Percentiles rank a stretch among this genome's conserved stretches.
Conservation (phyloP, 495 filamentous ascomycete species). For the Saxophila tyrrhenica region DNA sequence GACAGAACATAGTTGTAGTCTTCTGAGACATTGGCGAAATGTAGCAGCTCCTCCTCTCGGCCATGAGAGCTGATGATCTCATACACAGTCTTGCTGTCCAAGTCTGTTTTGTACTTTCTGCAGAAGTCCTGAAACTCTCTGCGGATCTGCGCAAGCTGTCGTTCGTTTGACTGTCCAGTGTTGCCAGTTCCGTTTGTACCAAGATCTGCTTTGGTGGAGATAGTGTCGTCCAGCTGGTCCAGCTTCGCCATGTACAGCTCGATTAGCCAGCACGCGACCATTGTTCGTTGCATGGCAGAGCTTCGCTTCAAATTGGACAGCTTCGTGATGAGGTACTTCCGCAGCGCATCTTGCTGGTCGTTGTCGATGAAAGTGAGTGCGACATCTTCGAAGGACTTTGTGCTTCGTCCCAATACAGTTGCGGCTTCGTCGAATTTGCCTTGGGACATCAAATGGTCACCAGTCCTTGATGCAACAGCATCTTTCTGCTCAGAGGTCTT, state of each 20-base stretch:
- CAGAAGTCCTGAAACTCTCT: slow-evolving; percentile 82
- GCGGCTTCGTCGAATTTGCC: slow-evolving; percentile 77
- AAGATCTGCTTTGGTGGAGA: slow-evolving; percentile 79
- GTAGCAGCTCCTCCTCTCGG: slow-evolving; percentile 81
- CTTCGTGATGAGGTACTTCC: slow-evolving; percentile 82
- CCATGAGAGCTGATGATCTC: slow-evolving; percentile 94
- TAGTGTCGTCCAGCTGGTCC: slow-evolving; percentile 86
- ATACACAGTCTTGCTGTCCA: slow-evolving; percentile 86
- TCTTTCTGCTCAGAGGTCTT: slow-evolving; percentile 64
- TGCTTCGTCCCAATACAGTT: slow-evolving; percentile 82
- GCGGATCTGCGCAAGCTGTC: slow-evolving; percentile 57
- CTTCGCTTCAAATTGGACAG: slow-evolving; percentile 71
- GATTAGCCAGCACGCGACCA: slow-evolving; percentile 91
- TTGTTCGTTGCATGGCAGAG: slow-evolving; percentile 78
- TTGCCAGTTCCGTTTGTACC: slow-evolving; percentile 46
- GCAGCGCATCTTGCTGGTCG: slow-evolving; percentile 78
- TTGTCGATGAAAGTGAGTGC: slow-evolving; percentile 82
- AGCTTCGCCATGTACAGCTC: slow-evolving; percentile 97
- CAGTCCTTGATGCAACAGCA: slow-evolving; percentile 76
- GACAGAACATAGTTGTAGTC: slow-evolving; percentile 91
- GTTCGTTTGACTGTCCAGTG: slow-evolving; percentile 44
- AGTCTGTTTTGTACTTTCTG: slow-evolving; percentile 66
- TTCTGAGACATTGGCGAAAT: slow-evolving; percentile 73
- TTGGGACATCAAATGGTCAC: slow-evolving; percentile 72
- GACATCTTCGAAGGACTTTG: slow-evolving; percentile 90